Conservation (phyloP, 371 early-diverging fungal species). For the Apophysomyces elegans region DNA sequence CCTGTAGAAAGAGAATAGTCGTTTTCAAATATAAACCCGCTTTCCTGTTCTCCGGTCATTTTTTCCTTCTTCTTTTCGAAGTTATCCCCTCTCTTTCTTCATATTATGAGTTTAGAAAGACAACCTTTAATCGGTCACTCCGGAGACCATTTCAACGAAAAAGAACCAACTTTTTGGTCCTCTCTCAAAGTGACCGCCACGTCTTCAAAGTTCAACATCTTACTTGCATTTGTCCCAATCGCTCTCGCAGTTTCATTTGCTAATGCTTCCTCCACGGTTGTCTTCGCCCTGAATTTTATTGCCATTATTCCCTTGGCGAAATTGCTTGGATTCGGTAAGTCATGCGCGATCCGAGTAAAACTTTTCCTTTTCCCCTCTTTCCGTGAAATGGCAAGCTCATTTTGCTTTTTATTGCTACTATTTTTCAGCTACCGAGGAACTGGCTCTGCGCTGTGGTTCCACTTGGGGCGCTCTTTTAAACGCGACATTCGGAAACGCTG, state of each 20-base stretch:
- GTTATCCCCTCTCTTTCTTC: not conserved
- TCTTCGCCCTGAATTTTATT: constrained; percentile 85
- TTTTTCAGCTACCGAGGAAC: constrained; percentile 45
- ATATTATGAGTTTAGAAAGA: constrained; percentile 30
- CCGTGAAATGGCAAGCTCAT: not conserved
- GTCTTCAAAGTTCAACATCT: constrained; percentile 64
- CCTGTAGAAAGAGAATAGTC: not conserved
- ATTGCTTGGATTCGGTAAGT: constrained; percentile 46
- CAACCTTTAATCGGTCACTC: constrained; percentile 30
- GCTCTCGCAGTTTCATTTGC: constrained; percentile 67
- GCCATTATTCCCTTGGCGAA: constrained; percentile 91
- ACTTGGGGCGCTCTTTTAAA: constrained; percentile 44
- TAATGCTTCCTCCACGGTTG: constrained; percentile 60
- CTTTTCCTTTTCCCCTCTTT: no score
- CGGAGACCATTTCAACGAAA: constrained; percentile 8
- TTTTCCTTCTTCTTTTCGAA: constrained; percentile 9
- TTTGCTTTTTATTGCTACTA: not conserved
- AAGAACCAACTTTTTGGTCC: constrained; percentile 37
- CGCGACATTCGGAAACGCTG: constrained; percentile 72
- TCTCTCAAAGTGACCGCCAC: constrained; percentile 36
- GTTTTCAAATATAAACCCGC: not conserved
- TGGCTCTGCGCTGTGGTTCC: constrained; percentile 43
- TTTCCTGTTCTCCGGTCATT: not conserved
- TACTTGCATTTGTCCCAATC: constrained; percentile 78
- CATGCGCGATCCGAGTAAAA: no score